phyloP scores from a whole-genome alignment of 441 rosid genomes.

The Gossypium aridum region DNA sequence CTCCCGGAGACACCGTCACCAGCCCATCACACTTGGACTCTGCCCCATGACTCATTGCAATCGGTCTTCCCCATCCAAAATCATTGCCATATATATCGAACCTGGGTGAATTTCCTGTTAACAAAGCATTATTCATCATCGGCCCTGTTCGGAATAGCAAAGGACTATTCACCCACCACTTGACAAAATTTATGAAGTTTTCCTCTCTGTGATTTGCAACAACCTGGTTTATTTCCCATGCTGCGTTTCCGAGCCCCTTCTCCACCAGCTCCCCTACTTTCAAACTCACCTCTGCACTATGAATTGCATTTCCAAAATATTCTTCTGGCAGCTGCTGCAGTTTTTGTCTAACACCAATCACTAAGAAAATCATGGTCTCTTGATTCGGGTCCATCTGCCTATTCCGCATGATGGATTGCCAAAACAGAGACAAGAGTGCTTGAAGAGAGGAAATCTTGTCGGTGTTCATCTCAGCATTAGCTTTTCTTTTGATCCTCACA shows the following conservation, averaged over 20 bases:
- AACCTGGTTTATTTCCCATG: constrained; percentile 9
- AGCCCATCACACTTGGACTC: constrained; percentile 14
- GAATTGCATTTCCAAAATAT: constrained; percentile 28
- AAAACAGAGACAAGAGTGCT: constrained; percentile 33
- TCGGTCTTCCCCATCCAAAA: constrained; percentile 28
- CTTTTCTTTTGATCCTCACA: constrained; percentile 19
- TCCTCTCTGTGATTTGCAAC: neutral
- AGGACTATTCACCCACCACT: neutral
- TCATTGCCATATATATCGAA: constrained; percentile 20
- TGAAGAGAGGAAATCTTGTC: constrained; percentile 31
- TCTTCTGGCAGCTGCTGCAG: constrained; percentile 19
- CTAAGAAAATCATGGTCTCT: neutral
- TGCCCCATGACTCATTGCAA: constrained; percentile 1
- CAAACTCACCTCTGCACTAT: neutral
- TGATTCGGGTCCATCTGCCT: constrained; percentile 11
- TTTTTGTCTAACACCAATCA: constrained; percentile 22
- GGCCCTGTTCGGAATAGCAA: neutral
- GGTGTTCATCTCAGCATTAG: constrained; percentile 18
- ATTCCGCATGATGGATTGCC: constrained; percentile 23
- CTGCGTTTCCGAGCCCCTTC: constrained; percentile 20
- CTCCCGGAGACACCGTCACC: constrained; percentile 16
- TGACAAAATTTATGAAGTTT: neutral
- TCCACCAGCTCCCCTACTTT: constrained; percentile 20
- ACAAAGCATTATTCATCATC: neutral
- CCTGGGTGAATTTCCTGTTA: neutral